Evolutionary conservation across 345 rosid genomes (phyloP), one percentile per base, ranked within the genome.

Genomic region (Citrus sp.): DNA sequence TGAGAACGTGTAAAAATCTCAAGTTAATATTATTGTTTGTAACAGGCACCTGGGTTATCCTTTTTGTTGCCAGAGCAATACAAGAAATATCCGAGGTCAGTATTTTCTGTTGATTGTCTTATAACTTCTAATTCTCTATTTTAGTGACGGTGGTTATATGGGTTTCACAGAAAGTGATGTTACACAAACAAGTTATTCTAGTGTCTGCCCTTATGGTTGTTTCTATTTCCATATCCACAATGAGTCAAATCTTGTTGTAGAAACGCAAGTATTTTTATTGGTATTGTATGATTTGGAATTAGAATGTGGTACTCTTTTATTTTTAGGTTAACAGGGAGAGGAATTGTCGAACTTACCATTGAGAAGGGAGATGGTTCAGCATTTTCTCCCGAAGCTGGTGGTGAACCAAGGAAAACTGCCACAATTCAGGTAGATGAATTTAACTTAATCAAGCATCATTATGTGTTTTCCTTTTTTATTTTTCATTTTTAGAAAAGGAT

Each of bases 1-100:
- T 77, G 37, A 80, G 63, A 16, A 54, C 74, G 72, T 70, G 40
- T 25, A 42, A 25, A 77, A 78, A 30, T 62, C 70, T 71, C 35
- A 82, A 76, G 70, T 71, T 66, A 12, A 71, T 81, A 73, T 70
- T 66, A 73, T 70, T 66, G 62, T 72, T 79, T 85, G 78, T 66
- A 82, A 81, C 90, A 95, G 98, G 99, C 99, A 71, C 97, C 99
- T 65, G 99, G 97, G 62, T 85, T 95, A 81, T 93, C 98, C 28
- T 95, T 95, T 89, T 80, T 95, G 89, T 84, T 95, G 85, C 99
- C 99, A 32, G 75, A 85, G 82, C 97, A 92, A 65, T 95, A 90
- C 89, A 67, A 83, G 87, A 90, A 89, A 77, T 95, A 91, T 83
- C 99, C 99, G 13, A 93, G 97, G 98, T 90, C 70, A 83, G 85